Evolutionary conservation across 129 eudicot species (phyloP).

Genomic region (Centaurea solstitialis): DNA sequence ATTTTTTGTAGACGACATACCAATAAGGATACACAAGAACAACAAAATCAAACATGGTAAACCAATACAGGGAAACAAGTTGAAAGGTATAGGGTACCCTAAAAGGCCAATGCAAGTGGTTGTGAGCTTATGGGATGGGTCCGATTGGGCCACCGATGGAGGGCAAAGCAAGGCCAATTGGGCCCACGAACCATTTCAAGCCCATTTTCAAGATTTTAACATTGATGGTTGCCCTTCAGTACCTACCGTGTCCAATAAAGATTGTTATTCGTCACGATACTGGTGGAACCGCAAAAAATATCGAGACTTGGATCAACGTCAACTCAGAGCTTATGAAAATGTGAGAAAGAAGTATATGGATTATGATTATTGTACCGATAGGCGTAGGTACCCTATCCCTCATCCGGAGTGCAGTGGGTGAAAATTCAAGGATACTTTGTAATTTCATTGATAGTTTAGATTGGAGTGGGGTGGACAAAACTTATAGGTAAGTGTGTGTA

Average conservation of each 20-base stretch:
- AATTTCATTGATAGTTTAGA: neutral
- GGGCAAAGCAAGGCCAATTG: constrained; percentile 51
- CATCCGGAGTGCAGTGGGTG: constrained; percentile 55
- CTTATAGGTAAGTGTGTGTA: neutral
- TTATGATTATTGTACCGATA: constrained; percentile 80
- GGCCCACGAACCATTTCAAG: constrained; percentile 55
- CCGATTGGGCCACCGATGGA: constrained; percentile 68
- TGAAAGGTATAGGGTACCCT: constrained; percentile 52
- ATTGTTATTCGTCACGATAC: constrained; percentile 40
- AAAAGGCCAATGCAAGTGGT: constrained; percentile 50
- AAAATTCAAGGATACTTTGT: neutral
- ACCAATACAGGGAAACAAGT: constrained; percentile 48
- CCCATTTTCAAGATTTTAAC: constrained; percentile 51
- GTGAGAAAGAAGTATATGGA: constrained; percentile 48
- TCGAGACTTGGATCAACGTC: constrained; percentile 33
- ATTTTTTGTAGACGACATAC: constrained; percentile 61
- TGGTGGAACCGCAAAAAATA: constrained; percentile 60
- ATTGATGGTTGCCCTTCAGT: constrained; percentile 46
- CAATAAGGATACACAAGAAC: constrained; percentile 79
- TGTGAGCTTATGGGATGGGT: constrained; percentile 75
- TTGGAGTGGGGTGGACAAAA: neutral
- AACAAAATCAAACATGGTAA: constrained; percentile 23
- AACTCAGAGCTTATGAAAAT: constrained; percentile 20
- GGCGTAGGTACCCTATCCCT: constrained; percentile 40
- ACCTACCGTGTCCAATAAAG: neutral